Conservation (phyloP, 306 rosid species). For the Malus sieversii region DNA sequence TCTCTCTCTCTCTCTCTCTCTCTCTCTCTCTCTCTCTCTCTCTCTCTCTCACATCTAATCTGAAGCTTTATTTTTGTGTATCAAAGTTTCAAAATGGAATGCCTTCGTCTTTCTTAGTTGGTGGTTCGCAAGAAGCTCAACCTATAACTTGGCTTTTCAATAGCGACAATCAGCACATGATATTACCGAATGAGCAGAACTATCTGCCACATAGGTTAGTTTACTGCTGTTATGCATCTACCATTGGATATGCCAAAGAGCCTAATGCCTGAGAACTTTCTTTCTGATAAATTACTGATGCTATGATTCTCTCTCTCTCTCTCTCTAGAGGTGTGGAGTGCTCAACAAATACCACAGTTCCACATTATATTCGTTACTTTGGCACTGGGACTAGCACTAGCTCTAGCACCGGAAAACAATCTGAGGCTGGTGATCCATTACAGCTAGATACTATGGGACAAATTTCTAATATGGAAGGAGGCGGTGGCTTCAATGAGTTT, state of each 20-base stretch:
- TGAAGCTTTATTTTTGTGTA: conserved; percentile 15
- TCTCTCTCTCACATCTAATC: conserved; percentile 1
- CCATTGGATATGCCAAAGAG: neutral
- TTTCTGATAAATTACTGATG: neutral
- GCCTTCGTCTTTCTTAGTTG: conserved; percentile 42
- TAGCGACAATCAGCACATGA: conserved; percentile 38
- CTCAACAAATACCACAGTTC: conserved; percentile 38
- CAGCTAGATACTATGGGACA: conserved; percentile 40
- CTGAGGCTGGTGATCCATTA: conserved; percentile 43
- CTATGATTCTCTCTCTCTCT: neutral
- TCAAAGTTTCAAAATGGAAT: conserved; percentile 52
- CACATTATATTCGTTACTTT: conserved; percentile 42
- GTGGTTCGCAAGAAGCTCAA: conserved; percentile 56
- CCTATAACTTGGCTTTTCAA: conserved; percentile 55
- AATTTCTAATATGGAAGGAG: conserved; percentile 18
- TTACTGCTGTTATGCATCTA: neutral
- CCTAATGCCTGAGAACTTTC: neutral
- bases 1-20: neutral
- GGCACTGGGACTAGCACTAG: conserved; percentile 9
- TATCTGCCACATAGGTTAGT: conserved; percentile 50
- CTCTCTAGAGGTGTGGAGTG: conserved; percentile 46
- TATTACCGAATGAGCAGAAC: conserved; percentile 40
- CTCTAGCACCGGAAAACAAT: conserved; percentile 17
- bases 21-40: too few species aligned
- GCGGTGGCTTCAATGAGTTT: conserved; percentile 38